Base-by-base conservation (phyloP, 2,329 filamentous ascomycete species). In the Colletotrichum sp. region DNA sequence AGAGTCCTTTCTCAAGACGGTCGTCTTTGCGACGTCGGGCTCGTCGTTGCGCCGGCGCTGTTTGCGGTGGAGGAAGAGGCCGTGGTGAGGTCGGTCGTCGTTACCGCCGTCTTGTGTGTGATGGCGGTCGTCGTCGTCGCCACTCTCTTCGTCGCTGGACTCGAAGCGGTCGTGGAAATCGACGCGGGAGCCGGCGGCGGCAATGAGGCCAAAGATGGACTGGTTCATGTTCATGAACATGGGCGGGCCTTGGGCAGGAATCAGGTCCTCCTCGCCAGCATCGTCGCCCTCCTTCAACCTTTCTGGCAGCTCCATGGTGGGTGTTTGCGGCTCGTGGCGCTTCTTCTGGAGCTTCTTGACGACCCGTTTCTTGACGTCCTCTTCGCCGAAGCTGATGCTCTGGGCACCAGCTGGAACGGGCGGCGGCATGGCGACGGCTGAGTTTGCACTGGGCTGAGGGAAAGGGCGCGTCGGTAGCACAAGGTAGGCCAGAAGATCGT, bases 161-260 rank as follows among this genome's bases (percentile, higher is more conserved):
- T 96, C 94, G 83, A 97, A 96, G 48, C 94, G 91, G 75, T 94
- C 91, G 83, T 95, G 93, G 82, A 98, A 96, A 84, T 98, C 94
- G 68, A 94, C 93, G 75, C 92, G 92, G 34, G 95, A 96, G 8
- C 96, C 95, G 48, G 95, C 95, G 19, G 95, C 95, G 8, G 96
- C 95, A 79, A 98, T 96, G 85, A 98, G 91, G 70, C 95, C 96
- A 83, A 98, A 98, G 71, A 98, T 93, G 78, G 95, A 98, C 88
- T 98, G 96, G 84, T 98, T 97, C 93, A 98, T 95, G 81, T 96
- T 95, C 85, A 91, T 87, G 74, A 90, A 89, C 83, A 90, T 87
- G 77, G 88, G 86, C 16, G 86, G 84, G 48, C 85, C 86, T 72
- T 88, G 86, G 3, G 87, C 84, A 6, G 84, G 84, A 61, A 86